Evolutionary conservation across 371 early-diverging fungal species (phyloP).

Genomic region (Mycotypha africana): DNA sequence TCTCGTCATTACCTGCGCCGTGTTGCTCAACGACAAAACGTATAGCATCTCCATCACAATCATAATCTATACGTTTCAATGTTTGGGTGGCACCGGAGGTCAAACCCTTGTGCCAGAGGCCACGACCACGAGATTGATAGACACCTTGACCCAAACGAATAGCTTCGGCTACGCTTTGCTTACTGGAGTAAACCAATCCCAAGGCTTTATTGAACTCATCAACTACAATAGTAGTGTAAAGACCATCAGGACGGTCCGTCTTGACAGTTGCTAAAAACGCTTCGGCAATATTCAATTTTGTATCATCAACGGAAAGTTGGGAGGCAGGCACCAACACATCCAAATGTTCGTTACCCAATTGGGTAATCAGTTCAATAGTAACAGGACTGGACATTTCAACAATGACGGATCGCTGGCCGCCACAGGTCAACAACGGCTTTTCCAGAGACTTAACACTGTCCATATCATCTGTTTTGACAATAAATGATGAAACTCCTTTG

Average conservation of each 20-base stretch:
- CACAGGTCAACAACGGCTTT: constrained; percentile 23
- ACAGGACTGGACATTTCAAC: constrained; percentile 21
- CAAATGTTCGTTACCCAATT: constrained; percentile 30
- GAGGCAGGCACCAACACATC: constrained; percentile 35
- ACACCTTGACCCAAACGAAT: constrained; percentile 80
- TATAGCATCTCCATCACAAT: constrained; percentile 92
- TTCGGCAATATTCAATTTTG: constrained; percentile 59
- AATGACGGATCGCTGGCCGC: constrained; percentile 40
- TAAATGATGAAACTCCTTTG: constrained; percentile 17
- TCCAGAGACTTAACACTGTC: constrained; percentile 1
- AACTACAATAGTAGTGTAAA: constrained; percentile 88
- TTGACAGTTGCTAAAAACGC: constrained; percentile 61
- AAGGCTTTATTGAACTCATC: constrained; percentile 85
- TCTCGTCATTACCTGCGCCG: constrained; percentile 62
- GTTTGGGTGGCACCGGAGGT: constrained; percentile 92
- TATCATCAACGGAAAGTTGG: constrained; percentile 27
- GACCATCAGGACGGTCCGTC: constrained; percentile 86
- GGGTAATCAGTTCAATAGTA: constrained; percentile 30
- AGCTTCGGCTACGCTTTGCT: constrained; percentile 77
- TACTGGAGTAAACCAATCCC: constrained; percentile 90
- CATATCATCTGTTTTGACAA: constrained; percentile 8
- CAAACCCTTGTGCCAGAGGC: constrained; percentile 94
- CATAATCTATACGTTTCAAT: constrained; percentile 68
- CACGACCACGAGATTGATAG: constrained; percentile 87
- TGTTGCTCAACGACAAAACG: constrained; percentile 84